Conservation (phyloP, 2,329 filamentous ascomycete genomes). For the Tolypocladium tundrense region DNA sequence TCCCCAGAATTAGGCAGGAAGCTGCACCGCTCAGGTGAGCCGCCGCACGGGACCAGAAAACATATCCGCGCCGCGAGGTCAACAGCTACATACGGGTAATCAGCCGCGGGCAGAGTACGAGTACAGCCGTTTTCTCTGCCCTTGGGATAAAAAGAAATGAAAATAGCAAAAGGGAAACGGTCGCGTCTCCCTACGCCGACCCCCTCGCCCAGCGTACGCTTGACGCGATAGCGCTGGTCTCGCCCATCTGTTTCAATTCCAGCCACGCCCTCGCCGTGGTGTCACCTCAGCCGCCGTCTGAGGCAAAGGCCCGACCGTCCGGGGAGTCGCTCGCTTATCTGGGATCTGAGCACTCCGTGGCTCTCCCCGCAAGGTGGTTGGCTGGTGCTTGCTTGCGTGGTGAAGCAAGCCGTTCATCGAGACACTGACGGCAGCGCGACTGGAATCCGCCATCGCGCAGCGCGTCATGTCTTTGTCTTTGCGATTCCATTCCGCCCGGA, state of each 20-base stretch:
- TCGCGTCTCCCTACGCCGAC: neutral
- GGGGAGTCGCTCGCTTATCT: slow-evolving; percentile 5
- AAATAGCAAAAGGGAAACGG: neutral
- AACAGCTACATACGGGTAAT: neutral
- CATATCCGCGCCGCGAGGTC: no score
- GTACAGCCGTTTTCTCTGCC: neutral
- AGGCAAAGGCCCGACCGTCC: neutral
- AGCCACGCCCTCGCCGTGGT: neutral
- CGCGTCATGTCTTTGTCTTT: neutral
- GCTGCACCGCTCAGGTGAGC: neutral
- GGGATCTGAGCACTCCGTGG: neutral
- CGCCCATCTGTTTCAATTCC: neutral
- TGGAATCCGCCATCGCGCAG: neutral
- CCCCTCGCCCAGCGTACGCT: neutral
- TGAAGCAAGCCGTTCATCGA: neutral
- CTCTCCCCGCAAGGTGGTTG: neutral
- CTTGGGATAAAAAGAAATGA: neutral
- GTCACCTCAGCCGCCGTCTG: slow-evolving; percentile 5
- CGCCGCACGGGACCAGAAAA: neutral
- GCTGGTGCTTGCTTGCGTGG: neutral
- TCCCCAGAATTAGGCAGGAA: neutral
- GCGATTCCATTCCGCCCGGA: neutral
- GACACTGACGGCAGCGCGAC: neutral
- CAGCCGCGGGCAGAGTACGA: neutral
- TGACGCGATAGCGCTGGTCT: neutral